phyloP scores from a whole-genome alignment of 192 early-diverging fungal genomes.

The Phlyctochytrium planicorne region DNA sequence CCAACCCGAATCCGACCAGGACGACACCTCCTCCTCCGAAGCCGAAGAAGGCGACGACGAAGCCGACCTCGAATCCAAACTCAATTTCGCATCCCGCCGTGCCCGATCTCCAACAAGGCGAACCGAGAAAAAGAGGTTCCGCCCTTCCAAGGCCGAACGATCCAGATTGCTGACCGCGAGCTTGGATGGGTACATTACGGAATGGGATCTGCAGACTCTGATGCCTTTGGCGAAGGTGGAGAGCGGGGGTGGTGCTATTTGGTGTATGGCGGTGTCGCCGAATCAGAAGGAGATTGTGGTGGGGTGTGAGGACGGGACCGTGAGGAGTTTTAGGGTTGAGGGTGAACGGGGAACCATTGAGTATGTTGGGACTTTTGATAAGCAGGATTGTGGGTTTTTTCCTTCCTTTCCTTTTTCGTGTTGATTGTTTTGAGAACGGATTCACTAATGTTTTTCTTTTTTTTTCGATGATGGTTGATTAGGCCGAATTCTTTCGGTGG shows the following conservation, averaged over 20 bases:
- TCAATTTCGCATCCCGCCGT: neutral
- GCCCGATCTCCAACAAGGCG: conserved; percentile 31
- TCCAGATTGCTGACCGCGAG: conserved; percentile 87
- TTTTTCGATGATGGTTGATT: conserved; percentile 6
- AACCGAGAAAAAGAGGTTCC: conserved; percentile 40
- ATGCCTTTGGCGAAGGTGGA: conserved; percentile 58
- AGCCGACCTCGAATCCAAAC: conserved; percentile 55
- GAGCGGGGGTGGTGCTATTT: conserved; percentile 87
- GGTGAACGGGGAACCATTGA: conserved; percentile 20
- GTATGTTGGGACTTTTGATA: conserved; percentile 15
- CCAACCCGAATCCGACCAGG: neutral
- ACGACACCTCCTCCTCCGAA: conserved; percentile 15
- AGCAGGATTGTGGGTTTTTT: conserved; percentile 21
- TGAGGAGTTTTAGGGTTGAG: conserved; percentile 83
- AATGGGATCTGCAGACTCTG: conserved; percentile 75
- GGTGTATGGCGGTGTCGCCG: conserved; percentile 83
- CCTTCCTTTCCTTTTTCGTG: neutral
- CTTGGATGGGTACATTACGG: conserved; percentile 78
- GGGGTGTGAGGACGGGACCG: conserved; percentile 90
- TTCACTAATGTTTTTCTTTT: neutral
- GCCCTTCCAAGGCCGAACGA: conserved; percentile 38
- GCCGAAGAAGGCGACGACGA: conserved; percentile 68
- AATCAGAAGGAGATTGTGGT: conserved; percentile 74
- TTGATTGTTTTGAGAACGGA: too few relatives aligned
- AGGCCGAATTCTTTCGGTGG: conserved; percentile 78